A percentile compares a stretch with the other conserved stretches of the same genome.
Conservation (phyloP, 331 rosid species). For the Saraca asoca region DNA sequence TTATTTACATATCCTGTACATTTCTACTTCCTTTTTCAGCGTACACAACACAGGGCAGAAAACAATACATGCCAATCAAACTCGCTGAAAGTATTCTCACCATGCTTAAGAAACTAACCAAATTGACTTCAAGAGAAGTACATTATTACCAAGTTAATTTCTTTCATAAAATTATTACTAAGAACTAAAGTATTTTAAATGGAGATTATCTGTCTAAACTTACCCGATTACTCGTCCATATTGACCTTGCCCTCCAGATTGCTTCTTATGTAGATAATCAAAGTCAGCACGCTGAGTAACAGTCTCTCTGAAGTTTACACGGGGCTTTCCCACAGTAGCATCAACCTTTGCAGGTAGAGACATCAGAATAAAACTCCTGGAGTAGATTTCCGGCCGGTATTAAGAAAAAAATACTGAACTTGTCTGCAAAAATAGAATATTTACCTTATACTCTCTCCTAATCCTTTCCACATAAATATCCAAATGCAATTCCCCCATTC, state of each 20-base stretch:
- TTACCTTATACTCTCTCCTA: slow-evolving; percentile 88
- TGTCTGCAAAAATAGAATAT: background rate
- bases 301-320: slow-evolving; percentile 98
- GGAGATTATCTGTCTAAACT: slow-evolving; percentile 27
- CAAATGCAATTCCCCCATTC: slow-evolving; percentile 99
- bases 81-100: background rate
- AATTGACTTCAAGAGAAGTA: background rate
- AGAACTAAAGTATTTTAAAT: background rate
- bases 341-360: slow-evolving; percentile 63
- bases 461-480: slow-evolving; percentile 97
- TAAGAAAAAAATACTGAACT: background rate
- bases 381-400: slow-evolving; percentile 16
- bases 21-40: background rate
- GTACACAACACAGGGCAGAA: background rate
- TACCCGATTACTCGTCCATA: slow-evolving; percentile 97
- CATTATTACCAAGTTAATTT: background rate
- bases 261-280: slow-evolving; percentile 97
- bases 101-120: background rate
- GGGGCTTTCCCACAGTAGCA: slow-evolving; percentile 95
- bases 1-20: too few species aligned
- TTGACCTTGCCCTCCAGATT: slow-evolving; percentile 95
- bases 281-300: slow-evolving; percentile 88
- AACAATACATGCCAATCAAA: background rate
- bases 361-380: slow-evolving; percentile 29
- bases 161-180: too few species aligned